Evolutionary conservation across 306 rosid genomes (phyloP), one percentile per base, ranked within the genome.

Genomic region (Trifolium fragiferum): DNA sequence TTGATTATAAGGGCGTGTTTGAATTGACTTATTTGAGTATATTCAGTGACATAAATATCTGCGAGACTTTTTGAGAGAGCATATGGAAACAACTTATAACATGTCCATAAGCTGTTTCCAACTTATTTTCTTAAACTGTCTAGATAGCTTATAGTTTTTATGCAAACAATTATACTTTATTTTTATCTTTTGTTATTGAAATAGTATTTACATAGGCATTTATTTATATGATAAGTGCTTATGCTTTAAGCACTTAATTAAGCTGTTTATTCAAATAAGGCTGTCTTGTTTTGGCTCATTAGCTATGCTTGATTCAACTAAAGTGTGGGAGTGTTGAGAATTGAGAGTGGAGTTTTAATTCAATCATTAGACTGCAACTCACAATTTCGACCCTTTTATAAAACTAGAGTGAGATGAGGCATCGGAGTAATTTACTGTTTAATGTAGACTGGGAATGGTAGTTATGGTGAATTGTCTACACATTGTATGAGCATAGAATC

Each of bases 341-440:
- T 35, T 41, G 66, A 13, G 66, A 47, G 18, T 13, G 32, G 51
- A 62, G 30, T 40, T 40, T 10, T 8, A 70, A 70, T 65, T 70
- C 35, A 53, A 18, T 19, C 13, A 13, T 35, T 19, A 19, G 35
- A 18, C 6, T 35, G 11, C 9, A 4, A 35, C 65, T 57, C 60
- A 13, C 40, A 2, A 37, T 38, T 37, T 13, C 6, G 20, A 8
- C 23, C 23, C 50, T 65, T 47, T 37, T 23, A 14, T 23, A 8
- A 23, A 12, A 53, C 15, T 20, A 51, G 43, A 37, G 51, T 54
- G 38, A 20, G n/a, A 20, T 35, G 16, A 4, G 70, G 20, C 46
- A 50, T 70, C 7, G 0, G 14, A 46, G 27, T 47, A 15, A 19
- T 62, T 33, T 49, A 10, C 37, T 25, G 18, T 44, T 44, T 44